These are phyloP conservation scores for Silene coronaria DNA, from an alignment of 179 eudicot genomes.

Conservation along the genomic window DNA sequence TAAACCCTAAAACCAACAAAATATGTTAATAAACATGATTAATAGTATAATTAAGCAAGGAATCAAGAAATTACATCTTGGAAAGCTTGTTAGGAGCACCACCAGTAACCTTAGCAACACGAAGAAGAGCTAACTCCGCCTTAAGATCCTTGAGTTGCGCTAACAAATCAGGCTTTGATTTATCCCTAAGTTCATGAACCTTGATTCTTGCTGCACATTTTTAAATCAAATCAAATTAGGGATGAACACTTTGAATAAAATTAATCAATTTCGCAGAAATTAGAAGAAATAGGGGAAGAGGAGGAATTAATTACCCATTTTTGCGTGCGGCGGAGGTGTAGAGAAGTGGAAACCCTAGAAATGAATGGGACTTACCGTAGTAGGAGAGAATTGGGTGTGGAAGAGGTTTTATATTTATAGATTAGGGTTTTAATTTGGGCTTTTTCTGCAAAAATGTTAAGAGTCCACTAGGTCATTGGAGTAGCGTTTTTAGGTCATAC, in stretches of 20 bases:
- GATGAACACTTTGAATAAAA: background rate
- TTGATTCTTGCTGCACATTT: constrained; percentile 42
- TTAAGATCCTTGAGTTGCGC: constrained; percentile 44
- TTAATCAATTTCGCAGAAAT: background rate
- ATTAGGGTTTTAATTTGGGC: background rate
- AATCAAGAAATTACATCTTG: constrained; percentile 30
- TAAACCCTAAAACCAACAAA: background rate
- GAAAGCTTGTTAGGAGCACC: constrained; percentile 54
- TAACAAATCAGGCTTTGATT: constrained; percentile 30
- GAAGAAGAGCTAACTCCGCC: constrained; percentile 46
- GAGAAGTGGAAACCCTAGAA: background rate
- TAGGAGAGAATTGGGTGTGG: background rate
- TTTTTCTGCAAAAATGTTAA: background rate
- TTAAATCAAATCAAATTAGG: background rate
- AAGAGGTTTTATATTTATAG: background rate
- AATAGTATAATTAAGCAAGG: background rate
- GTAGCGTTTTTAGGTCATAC: too few species aligned
- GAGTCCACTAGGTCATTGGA: too few species aligned
- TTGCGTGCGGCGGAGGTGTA: background rate
- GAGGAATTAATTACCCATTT: constrained; percentile 19
- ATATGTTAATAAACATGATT: background rate
- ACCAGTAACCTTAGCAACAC: constrained; percentile 50
- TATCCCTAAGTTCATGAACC: constrained; percentile 40
- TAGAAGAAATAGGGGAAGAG: too few species aligned
- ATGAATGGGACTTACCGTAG: background rate